Evolutionary conservation across 2,329 filamentous ascomycete genomes (phyloP).

Genomic region (Venturia nashicola): DNA sequence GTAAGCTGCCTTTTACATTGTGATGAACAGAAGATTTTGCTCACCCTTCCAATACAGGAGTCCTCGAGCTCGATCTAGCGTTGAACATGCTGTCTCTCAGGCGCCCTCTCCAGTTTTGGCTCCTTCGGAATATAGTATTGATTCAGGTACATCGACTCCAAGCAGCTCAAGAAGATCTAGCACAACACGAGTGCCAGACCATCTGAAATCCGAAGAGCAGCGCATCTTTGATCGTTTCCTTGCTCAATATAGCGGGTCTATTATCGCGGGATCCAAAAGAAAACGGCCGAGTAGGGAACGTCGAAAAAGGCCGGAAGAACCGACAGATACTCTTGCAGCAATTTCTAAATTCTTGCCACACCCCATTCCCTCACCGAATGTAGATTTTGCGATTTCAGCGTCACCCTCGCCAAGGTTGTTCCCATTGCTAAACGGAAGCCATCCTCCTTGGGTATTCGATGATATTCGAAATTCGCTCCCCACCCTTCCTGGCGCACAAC

Average conservation of each 20-base stretch:
- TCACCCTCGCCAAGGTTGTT: neutral
- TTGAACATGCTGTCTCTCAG: neutral
- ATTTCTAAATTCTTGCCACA: neutral
- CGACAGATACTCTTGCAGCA: neutral
- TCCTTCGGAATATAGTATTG: neutral
- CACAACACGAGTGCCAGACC: neutral
- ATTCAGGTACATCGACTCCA: neutral
- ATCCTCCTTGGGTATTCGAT: neutral
- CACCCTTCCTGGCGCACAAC: neutral
- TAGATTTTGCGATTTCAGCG: neutral
- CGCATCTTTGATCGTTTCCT: constrained; percentile 4
- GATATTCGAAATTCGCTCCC: constrained; percentile 1
- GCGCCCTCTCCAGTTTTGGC: neutral
- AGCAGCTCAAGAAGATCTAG: neutral
- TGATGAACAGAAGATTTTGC: neutral
- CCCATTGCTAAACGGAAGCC: neutral
- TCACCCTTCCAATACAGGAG: neutral
- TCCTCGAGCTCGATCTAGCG: neutral
- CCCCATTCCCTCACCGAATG: neutral
- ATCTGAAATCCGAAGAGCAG: constrained; percentile 5
- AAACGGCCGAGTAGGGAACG: neutral
- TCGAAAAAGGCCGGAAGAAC: neutral
- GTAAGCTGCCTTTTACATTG: neutral
- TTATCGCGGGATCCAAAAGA: neutral
- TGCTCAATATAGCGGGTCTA: neutral